Conservation (phyloP, 83 land plant genomes). For the Picea engelmannii region DNA sequence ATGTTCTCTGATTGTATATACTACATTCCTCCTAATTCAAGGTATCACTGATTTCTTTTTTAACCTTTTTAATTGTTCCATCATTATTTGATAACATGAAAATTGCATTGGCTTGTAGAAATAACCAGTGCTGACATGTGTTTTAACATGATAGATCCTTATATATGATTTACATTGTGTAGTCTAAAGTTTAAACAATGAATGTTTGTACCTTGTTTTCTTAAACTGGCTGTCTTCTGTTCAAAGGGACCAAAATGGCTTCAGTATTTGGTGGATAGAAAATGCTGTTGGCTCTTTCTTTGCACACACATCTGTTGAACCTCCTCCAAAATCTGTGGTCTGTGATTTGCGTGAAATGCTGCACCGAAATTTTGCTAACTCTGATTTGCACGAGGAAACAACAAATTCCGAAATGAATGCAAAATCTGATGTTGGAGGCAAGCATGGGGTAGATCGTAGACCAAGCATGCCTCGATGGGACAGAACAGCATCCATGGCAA, state of each 20-base stretch:
- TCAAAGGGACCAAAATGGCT: slow-evolving; percentile 41
- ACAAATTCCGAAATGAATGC: slow-evolving; percentile 14
- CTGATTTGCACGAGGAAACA: slow-evolving; percentile 18
- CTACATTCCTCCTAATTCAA: slow-evolving; percentile 60
- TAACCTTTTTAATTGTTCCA: not conserved
- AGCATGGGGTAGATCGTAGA: slow-evolving; percentile 16
- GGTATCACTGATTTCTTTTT: slow-evolving; percentile 30
- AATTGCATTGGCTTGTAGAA: not conserved
- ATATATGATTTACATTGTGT: not conserved
- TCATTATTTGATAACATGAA: not conserved
- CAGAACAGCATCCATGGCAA: slow-evolving; percentile 50
- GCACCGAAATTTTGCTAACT: slow-evolving; percentile 30
- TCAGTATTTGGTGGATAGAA: slow-evolving; percentile 95
- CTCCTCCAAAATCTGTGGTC: slow-evolving; percentile 45
- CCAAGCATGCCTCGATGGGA: slow-evolving; percentile 54
- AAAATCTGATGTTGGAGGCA: slow-evolving; percentile 18
- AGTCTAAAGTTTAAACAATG: not conserved
- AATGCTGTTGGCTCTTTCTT: slow-evolving; percentile 79
- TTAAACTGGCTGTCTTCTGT: not conserved
- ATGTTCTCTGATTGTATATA: slow-evolving; percentile 72
- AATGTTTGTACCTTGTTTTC: not conserved
- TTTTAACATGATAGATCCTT: not conserved
- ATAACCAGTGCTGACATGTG: not conserved
- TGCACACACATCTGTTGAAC: slow-evolving; percentile 65
- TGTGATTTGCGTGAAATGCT: slow-evolving; percentile 76